phyloP scores from a whole-genome alignment of 2,329 filamentous ascomycete genomes.

The Pseudogymnoascus sp. region DNA sequence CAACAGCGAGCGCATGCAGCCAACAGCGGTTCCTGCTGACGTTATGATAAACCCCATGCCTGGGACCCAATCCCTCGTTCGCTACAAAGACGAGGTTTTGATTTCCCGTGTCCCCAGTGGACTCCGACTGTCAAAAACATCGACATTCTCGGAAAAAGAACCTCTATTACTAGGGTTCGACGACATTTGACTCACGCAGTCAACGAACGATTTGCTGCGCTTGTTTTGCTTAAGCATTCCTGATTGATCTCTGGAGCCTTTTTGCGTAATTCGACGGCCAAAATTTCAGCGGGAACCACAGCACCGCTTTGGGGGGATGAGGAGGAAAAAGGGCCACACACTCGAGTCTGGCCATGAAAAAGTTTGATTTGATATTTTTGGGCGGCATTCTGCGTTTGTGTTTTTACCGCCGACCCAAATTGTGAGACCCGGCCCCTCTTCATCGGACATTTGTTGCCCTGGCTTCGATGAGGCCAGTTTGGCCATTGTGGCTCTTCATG shows the following conservation, averaged over 20 bases:
- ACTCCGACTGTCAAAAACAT: neutral
- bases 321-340: neutral
- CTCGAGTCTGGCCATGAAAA: neutral
- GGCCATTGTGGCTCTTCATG: neutral
- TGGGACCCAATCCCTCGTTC: constrained; percentile 34
- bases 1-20: constrained; percentile 53
- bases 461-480: neutral
- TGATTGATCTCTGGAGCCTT: neutral
- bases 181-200: neutral
- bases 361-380: neutral
- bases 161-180: neutral
- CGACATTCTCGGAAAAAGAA: neutral
- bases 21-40: constrained; percentile 25
- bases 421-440: neutral
- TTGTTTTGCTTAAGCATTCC: neutral
- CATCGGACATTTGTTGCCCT: neutral
- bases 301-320: neutral
- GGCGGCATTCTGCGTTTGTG: neutral
- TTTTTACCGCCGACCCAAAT: neutral
- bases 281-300: neutral
- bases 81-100: constrained; percentile 35
- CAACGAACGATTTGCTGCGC: neutral
- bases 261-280: neutral
- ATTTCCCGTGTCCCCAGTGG: neutral
- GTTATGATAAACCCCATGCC: constrained; percentile 38